Conservation (phyloP, 2,329 filamentous ascomycete species). For the Pestalotiopsis sp. region DNA sequence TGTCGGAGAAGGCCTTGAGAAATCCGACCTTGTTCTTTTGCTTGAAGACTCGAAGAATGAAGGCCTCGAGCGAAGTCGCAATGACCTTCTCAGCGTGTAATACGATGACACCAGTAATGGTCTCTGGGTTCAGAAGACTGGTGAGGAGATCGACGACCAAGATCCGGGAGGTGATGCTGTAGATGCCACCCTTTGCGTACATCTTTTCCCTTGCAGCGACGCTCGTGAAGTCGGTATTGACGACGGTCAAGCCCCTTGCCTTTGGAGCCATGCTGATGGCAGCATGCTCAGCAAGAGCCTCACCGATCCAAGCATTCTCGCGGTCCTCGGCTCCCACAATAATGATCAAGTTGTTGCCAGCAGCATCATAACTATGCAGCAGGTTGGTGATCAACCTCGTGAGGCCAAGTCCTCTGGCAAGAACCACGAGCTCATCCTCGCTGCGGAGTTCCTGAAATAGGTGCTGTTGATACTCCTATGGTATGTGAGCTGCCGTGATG, state of each 20-base stretch:
- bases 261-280: constrained; percentile 81
- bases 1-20: constrained; percentile 93
- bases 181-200: constrained; percentile 85
- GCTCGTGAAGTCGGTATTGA: constrained; percentile 92
- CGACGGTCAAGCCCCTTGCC: constrained; percentile 81
- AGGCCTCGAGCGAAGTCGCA: constrained; percentile 88
- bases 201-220: constrained; percentile 87
- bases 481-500: constrained; percentile 1
- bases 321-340: constrained; percentile 87
- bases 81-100: constrained; percentile 86
- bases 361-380: constrained; percentile 93
- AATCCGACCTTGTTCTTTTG: constrained; percentile 95
- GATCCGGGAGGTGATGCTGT: constrained; percentile 95
- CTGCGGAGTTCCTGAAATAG: constrained; percentile 87
- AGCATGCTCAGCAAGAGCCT: constrained; percentile 92
- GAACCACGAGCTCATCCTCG: constrained; percentile 90
- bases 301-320: constrained; percentile 96
- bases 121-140: constrained; percentile 76
- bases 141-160: constrained; percentile 91
- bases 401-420: constrained; percentile 89
- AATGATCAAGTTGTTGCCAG: constrained; percentile 88
- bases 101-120: constrained; percentile 82
- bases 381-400: constrained; percentile 93
- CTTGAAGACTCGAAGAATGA: constrained; percentile 89
- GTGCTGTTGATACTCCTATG: constrained; percentile 85